These are phyloP conservation scores for Xanthoconium separans DNA, from an alignment of 1,284 basidiomycete genomes.

Conservation along the genomic window DNA sequence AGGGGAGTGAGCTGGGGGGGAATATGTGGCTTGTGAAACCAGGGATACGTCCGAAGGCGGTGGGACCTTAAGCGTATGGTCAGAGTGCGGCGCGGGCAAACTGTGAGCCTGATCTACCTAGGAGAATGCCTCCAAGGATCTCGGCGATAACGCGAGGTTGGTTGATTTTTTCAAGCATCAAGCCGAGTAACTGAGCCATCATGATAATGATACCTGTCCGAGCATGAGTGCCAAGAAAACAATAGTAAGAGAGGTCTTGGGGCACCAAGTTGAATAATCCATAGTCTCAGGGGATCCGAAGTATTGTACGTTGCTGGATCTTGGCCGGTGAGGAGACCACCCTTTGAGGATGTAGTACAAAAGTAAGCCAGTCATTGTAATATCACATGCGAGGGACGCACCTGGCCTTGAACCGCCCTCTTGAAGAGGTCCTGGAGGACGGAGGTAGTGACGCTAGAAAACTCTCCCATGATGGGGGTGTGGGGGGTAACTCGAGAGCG, in stretches of 20 bases:
- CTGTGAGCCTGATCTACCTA: slow-evolving; percentile 47
- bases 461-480: slow-evolving; percentile 34
- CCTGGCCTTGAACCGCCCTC: slow-evolving; percentile 42
- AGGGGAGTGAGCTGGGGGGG: slow-evolving; percentile 68
- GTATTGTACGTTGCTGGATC: slow-evolving; percentile 68
- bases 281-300: slow-evolving; percentile 78
- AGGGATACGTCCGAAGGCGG: slow-evolving; percentile 73
- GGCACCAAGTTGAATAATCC: slow-evolving; percentile 86
- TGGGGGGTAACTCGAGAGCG: neutral
- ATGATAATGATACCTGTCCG: slow-evolving; percentile 51
- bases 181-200: slow-evolving; percentile 76
- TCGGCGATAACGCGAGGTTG: slow-evolving; percentile 89
- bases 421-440: slow-evolving; percentile 34
- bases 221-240: neutral
- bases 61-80: slow-evolving; percentile 52
- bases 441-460: slow-evolving; percentile 39
- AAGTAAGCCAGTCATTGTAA: neutral
- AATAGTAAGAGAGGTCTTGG: slow-evolving; percentile 6
- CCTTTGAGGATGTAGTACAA: slow-evolving; percentile 39
- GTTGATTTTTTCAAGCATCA: slow-evolving; percentile 66
- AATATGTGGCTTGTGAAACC: slow-evolving; percentile 85
- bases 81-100: neutral
- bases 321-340: slow-evolving; percentile 69
- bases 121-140: slow-evolving; percentile 88
- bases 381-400: slow-evolving; percentile 13